These are phyloP conservation scores for Arabis hirsuta DNA, from an alignment of 345 rosid species.

Conservation along the genomic window DNA sequence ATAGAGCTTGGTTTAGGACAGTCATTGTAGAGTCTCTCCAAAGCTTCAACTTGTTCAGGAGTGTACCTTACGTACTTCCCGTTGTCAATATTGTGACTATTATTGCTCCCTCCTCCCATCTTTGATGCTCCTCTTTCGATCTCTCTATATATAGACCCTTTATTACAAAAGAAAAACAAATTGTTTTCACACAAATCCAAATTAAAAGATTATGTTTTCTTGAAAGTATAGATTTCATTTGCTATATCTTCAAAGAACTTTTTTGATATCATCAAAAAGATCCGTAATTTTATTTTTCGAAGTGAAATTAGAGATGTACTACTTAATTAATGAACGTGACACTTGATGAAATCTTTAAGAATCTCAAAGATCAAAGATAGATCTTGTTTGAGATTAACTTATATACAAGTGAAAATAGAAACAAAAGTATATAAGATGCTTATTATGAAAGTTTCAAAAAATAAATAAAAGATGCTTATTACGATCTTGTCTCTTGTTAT, in stretches of 20 bases:
- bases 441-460: too few relatives aligned
- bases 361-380: constrained; percentile 18
- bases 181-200: neutral
- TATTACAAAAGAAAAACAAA: neutral
- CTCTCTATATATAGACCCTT: constrained; percentile 9
- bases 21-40: constrained; percentile 93
- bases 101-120: constrained; percentile 69
- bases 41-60: constrained; percentile 97
- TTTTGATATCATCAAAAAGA: neutral
- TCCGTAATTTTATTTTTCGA: neutral
- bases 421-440: neutral
- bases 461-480: neutral
- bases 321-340: constrained; percentile 17
- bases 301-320: constrained; percentile 3
- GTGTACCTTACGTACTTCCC: constrained; percentile 98
- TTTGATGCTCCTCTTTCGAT: constrained; percentile 31
- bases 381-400: constrained; percentile 17
- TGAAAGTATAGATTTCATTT: neutral
- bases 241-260: constrained; percentile 20
- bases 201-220: neutral
- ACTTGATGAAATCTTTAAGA: constrained; percentile 28
- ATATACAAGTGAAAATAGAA: constrained; percentile 9
- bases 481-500: neutral
- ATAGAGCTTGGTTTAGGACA: constrained; percentile 98
- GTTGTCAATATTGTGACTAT: constrained; percentile 64